These are phyloP conservation scores for Gnomoniopsis smithogilvyi DNA, from an alignment of 2,329 filamentous ascomycete genomes.

Conservation along the genomic window DNA sequence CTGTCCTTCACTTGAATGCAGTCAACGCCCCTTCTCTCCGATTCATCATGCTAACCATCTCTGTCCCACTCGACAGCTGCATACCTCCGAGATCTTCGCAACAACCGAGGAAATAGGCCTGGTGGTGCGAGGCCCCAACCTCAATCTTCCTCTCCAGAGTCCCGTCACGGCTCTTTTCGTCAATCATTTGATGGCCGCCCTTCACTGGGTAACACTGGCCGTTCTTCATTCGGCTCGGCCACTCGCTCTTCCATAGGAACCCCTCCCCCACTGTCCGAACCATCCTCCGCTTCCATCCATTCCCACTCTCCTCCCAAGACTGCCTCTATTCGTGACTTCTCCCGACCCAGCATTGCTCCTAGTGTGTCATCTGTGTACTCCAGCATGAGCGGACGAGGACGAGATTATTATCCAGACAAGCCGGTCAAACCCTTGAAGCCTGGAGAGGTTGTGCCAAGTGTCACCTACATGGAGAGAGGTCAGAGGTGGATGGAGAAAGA, in stretches of 20 bases:
- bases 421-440: conserved; percentile 47
- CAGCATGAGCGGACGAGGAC: conserved; percentile 38
- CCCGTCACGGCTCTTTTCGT: conserved; percentile 31
- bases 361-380: conserved; percentile 52
- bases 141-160: conserved; percentile 20
- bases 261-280: conserved; percentile 21
- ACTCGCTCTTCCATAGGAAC: conserved; percentile 26
- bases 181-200: conserved; percentile 27
- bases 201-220: conserved; percentile 27
- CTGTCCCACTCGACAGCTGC: conserved; percentile 45
- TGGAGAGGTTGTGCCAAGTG: conserved; percentile 60
- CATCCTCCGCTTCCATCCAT: conserved; percentile 20
- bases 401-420: conserved; percentile 50
- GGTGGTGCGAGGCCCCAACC: conserved; percentile 67
- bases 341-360: conserved; percentile 39
- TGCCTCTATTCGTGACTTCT: conserved; percentile 19
- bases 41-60: conserved; percentile 17
- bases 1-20: conserved; percentile 11
- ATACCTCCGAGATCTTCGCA: conserved; percentile 70
- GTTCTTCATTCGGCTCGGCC: conserved; percentile 31
- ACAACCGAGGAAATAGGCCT: conserved; percentile 63
- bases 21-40: background rate
- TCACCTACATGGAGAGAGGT: conserved; percentile 70
- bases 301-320: conserved; percentile 18
- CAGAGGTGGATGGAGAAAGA: conserved; percentile 79